Conservation (phyloP, 2,329 filamentous ascomycete species). For the Diaporthe ilicicola region DNA sequence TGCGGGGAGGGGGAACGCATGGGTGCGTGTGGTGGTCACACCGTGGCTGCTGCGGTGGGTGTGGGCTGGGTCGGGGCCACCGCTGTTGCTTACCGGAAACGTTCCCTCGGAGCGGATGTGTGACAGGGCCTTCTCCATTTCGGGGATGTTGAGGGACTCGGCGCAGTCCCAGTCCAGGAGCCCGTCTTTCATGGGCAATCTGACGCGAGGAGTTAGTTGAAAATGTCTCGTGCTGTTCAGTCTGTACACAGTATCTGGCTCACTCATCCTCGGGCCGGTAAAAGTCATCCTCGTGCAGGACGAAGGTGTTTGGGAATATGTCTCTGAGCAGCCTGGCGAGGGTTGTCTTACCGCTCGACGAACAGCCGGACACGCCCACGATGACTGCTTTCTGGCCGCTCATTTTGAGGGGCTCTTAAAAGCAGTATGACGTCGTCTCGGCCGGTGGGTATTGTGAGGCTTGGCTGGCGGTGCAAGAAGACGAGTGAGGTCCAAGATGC, state of each 20-base stretch:
- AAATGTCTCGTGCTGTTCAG: too few relatives aligned
- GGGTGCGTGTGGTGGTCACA: slow-evolving; percentile 22
- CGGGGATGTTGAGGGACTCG: slow-evolving; percentile 76
- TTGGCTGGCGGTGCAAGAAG: not conserved
- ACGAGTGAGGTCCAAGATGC: slow-evolving; percentile 11
- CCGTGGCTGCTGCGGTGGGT: slow-evolving; percentile 42
- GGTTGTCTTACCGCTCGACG: slow-evolving; percentile 94
- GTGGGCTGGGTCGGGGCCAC: slow-evolving; percentile 39
- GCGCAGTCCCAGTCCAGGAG: slow-evolving; percentile 93
- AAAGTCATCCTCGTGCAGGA: slow-evolving; percentile 97
- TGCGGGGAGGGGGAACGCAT: slow-evolving; percentile 37
- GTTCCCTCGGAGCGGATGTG: slow-evolving; percentile 76
- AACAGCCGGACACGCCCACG: slow-evolving; percentile 87
- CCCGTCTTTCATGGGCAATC: slow-evolving; percentile 64
- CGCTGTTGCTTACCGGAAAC: slow-evolving; percentile 64
- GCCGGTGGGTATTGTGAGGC: not conserved
- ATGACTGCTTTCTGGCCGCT: slow-evolving; percentile 63
- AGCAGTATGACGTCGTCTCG: not conserved
- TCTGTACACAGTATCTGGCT: slow-evolving; percentile 35
- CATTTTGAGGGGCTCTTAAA: slow-evolving; percentile 40
- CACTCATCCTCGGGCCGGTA: slow-evolving; percentile 82
- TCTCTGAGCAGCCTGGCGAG: slow-evolving; percentile 84
- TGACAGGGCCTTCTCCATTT: slow-evolving; percentile 71
- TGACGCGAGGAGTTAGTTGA: slow-evolving; percentile 40
- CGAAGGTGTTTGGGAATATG: slow-evolving; percentile 80